These are phyloP conservation scores for Nothophytophthora sp. DNA, from an alignment of 352 stramenopile species.

Conservation along the genomic window DNA sequence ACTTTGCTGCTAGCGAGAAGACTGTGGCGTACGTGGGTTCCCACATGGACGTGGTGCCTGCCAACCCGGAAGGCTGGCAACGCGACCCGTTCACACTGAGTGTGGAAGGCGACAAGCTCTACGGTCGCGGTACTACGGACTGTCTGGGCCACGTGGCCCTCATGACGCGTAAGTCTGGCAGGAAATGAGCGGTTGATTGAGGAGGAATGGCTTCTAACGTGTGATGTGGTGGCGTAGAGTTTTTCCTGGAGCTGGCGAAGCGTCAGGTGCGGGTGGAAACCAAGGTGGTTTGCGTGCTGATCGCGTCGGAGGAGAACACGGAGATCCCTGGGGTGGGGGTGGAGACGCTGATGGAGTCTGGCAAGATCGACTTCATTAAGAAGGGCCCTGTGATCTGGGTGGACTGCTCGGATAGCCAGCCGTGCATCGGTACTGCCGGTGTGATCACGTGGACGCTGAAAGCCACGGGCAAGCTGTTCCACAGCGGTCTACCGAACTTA, in stretches of 20 bases:
- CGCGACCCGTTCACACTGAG: conserved; percentile 87
- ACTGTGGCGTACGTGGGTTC: conserved; percentile 88
- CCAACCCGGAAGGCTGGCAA: conserved; percentile 87
- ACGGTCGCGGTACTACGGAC: conserved; percentile 90
- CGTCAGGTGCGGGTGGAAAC: conserved; percentile 57
- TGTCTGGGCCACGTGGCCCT: conserved; percentile 92
- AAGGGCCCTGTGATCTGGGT: conserved; percentile 92
- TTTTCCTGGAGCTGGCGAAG: conserved; percentile 76
- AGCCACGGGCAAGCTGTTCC: conserved; percentile 89
- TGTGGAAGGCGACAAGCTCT: conserved; percentile 91
- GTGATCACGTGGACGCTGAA: conserved; percentile 88
- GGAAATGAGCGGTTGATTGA: not conserved
- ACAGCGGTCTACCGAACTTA: conserved; percentile 86
- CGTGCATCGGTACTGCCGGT: conserved; percentile 90
- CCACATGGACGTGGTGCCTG: conserved; percentile 92
- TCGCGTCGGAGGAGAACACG: conserved; percentile 84
- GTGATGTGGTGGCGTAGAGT: conserved; percentile 23
- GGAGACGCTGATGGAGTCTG: conserved; percentile 81
- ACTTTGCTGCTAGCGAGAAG: conserved; percentile 46
- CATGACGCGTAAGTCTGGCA: conserved; percentile 55
- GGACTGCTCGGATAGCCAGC: conserved; percentile 88
- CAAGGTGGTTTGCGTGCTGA: conserved; percentile 87
- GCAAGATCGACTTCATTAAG: conserved; percentile 92
- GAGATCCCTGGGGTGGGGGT: conserved; percentile 83
- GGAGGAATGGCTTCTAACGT: not conserved